A percentile compares a stretch with the other conserved stretches of the same genome.
Conservation (phyloP, 176 grass and related monocot species). For the Musa acuminata region DNA sequence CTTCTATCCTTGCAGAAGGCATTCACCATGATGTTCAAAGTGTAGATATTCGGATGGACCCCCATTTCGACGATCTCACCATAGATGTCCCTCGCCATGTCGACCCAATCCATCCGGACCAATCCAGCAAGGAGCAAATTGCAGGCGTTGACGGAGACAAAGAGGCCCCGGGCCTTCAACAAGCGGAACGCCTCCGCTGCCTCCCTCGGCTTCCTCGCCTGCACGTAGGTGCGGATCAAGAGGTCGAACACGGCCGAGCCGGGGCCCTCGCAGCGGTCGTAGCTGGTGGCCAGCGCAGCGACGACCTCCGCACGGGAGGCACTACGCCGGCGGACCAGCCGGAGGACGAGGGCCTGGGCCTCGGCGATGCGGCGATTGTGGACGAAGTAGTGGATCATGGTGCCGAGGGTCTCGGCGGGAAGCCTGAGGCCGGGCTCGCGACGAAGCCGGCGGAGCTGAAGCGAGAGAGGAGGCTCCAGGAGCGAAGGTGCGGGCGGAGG, state of each 20-base stretch:
- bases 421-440: constrained; percentile 21
- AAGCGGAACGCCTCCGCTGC: constrained; percentile 68
- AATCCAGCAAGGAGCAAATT: constrained; percentile 74
- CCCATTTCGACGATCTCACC: constrained; percentile 40
- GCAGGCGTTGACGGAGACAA: constrained; percentile 46
- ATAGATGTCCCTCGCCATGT: constrained; percentile 53
- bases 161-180: constrained; percentile 33
- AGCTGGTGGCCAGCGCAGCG: constrained; percentile 28
- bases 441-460: constrained; percentile 37
- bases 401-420: constrained; percentile 35
- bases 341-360: constrained; percentile 77
- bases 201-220: constrained; percentile 76
- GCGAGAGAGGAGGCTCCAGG: constrained; percentile 29
- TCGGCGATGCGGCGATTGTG: constrained; percentile 39
- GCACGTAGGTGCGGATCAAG: constrained; percentile 87
- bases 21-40: constrained; percentile 89
- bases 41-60: constrained; percentile 57
- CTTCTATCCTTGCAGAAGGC: constrained; percentile 55
- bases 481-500: constrained; percentile 19
- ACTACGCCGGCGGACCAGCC: constrained; percentile 63
- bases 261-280: constrained; percentile 10
- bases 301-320: constrained; percentile 51
- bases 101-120: constrained; percentile 59
- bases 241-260: constrained; percentile 59
- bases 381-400: constrained; percentile 40